These are phyloP conservation scores for Jackrogersella minutella DNA, from an alignment of 495 filamentous ascomycete genomes.

Conservation along the genomic window DNA sequence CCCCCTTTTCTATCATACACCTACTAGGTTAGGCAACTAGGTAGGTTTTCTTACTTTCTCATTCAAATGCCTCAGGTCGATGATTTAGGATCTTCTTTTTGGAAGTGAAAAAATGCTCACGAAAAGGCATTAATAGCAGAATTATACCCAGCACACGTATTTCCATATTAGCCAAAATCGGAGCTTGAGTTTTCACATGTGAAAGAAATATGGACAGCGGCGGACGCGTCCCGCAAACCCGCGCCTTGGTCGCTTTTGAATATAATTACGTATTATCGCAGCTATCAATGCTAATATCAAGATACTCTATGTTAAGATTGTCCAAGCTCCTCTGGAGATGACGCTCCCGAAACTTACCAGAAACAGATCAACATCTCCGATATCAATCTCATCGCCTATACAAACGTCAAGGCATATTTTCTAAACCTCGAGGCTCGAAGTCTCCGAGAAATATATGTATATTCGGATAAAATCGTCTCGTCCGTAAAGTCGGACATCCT, in stretches of 20 bases:
- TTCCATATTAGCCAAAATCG: slow-evolving; percentile 18
- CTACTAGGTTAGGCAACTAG: too few species aligned
- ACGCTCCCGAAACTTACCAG: slow-evolving; percentile 1
- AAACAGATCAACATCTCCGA: slow-evolving; percentile 18
- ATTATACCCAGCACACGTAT: slow-evolving; percentile 12
- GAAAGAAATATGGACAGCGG: slow-evolving; percentile 37
- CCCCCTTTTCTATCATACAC: neutral
- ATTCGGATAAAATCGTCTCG: slow-evolving; percentile 15
- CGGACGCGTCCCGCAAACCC: slow-evolving; percentile 32
- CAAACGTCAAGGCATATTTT: slow-evolving; percentile 24
- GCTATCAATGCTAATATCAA: slow-evolving; percentile 30
- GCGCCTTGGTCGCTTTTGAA: slow-evolving; percentile 24
- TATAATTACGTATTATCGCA: slow-evolving; percentile 24
- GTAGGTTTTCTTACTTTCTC: neutral
- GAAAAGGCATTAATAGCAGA: slow-evolving; percentile 7
- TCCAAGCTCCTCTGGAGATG: slow-evolving; percentile 3
- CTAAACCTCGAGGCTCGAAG: neutral
- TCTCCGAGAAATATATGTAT: too few species aligned
- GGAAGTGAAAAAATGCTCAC: neutral
- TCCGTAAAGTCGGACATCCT: slow-evolving; percentile 7
- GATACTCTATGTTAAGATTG: slow-evolving; percentile 5
- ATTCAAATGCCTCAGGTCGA: slow-evolving; percentile 6
- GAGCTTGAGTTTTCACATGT: slow-evolving; percentile 25
- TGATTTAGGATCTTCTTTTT: neutral
- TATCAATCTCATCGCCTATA: slow-evolving; percentile 5